Base-by-base conservation (phyloP, 495 filamentous ascomycete genomes). In the Neurospora sp. region DNA sequence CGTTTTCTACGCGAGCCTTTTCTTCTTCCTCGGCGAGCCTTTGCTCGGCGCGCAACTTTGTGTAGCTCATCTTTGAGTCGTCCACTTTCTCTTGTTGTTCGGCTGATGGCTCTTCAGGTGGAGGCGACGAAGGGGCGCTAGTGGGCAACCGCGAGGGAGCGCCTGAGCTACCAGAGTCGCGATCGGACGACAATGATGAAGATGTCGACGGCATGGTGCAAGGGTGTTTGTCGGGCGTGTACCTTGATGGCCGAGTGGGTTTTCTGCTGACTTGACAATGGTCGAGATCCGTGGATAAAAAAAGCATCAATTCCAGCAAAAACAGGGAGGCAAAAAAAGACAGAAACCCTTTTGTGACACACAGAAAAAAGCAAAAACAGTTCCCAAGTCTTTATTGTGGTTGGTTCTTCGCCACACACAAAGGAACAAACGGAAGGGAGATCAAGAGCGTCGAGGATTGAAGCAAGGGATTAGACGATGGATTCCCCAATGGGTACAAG, bases 11-110 rank as follows among this genome's bases (percentile, higher is more conserved):
- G 0, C 81, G 79, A 42, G 88, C 87, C 68, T 81, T 81, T 70
- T 85, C 82, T 73, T 91, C 89, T 71, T 90, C 87, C 2, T 82
- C 83, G 9, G 82, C 82, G 75, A 87, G 84, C 3, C 84, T 79
- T 72, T 84, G 83, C 71, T 85, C 81, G 71, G 83, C 79, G 18
- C 83, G 70, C 37, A 81, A 42, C 40, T 75, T 75, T 14, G 76
- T 77, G 74, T 82, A 77, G 69, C 74, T 82, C 80, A 84, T 83
- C 72, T 83, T 82, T 41, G 77, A 31, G 41, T 74, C 73, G 31
- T 76, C 73, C 27, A 40, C 70, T 1, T 66, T 35, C 46, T 22
- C 70, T 68, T 61, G 53, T 7, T 61, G 53, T 61, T 31, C 2
- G 31, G 14, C 75, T 70, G 37, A 75, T 46, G 59, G 73, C n/a